A percentile compares a stretch with the other conserved stretches of the same genome.
These are phyloP conservation scores for Pichia cactophila DNA, from an alignment of 1,139 yeast genomes.

Conservation along the genomic window DNA sequence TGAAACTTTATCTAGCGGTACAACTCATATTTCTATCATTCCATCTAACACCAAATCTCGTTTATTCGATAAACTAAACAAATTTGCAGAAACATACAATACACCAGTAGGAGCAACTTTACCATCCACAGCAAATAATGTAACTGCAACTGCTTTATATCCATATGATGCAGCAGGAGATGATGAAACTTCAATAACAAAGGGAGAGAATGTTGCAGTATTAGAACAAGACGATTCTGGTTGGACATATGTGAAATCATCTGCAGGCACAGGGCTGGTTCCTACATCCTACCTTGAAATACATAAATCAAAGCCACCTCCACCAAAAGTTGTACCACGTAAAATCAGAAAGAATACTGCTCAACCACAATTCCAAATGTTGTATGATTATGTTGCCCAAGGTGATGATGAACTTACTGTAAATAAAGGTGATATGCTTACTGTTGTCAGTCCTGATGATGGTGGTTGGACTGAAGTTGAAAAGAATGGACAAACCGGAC, in stretches of 20 bases:
- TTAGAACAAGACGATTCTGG: constrained; percentile 77
- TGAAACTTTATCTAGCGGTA: constrained; percentile 7
- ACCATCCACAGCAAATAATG: constrained; percentile 16
- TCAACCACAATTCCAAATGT: constrained; percentile 58
- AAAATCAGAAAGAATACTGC: constrained; percentile 55
- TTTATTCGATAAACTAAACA: constrained; percentile 12
- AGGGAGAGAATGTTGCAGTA: constrained; percentile 57
- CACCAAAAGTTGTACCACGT: constrained; percentile 75
- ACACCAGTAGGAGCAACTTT: constrained; percentile 7
- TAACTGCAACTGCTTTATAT: constrained; percentile 47
- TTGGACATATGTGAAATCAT: constrained; percentile 61
- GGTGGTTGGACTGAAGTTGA: constrained; percentile 99
- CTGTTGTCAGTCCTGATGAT: constrained; percentile 59
- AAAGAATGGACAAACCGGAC: constrained; percentile 59
- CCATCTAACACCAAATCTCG: constrained; percentile 14
- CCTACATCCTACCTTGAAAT: constrained; percentile 79
- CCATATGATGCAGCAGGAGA: constrained; percentile 62
- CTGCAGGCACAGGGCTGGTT: constrained; percentile 61
- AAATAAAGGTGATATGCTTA: constrained; percentile 61
- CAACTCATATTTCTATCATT: constrained; percentile 10
- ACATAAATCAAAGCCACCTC: constrained; percentile 23
- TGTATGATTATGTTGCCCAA: constrained; percentile 73
- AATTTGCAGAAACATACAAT: constrained; percentile 13
- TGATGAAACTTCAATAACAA: constrained; percentile 60
- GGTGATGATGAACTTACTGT: constrained; percentile 79